Evolutionary conservation across 495 filamentous ascomycete species (phyloP).

Genomic region (Elasticomyces elasticus): DNA sequence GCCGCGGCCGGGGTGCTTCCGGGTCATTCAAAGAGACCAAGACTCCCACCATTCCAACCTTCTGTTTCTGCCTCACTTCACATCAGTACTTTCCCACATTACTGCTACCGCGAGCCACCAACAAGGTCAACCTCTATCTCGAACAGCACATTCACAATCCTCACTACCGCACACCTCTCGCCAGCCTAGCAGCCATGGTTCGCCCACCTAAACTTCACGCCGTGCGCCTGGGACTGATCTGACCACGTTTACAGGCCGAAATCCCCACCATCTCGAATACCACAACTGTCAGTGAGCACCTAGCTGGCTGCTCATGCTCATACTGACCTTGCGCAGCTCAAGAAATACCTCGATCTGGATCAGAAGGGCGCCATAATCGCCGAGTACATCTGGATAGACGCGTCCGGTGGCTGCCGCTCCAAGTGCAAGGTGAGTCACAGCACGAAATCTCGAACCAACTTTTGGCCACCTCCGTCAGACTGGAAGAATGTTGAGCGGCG

Average conservation of each 20-base stretch:
- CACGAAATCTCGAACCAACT: not conserved
- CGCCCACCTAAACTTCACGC: not conserved
- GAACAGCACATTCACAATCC: not conserved
- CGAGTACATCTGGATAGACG: constrained; percentile 98
- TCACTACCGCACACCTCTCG: not conserved
- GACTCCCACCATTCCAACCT: not conserved
- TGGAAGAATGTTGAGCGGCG: not conserved
- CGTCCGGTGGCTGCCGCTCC: constrained; percentile 63
- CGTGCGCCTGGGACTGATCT: not conserved
- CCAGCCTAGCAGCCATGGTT: not conserved
- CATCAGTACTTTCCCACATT: not conserved
- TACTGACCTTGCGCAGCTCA: constrained; percentile 48
- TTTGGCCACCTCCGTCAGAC: not conserved
- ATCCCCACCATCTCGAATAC: constrained; percentile 34
- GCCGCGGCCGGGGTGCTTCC: not conserved
- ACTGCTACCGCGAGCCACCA: not conserved
- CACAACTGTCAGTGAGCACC: constrained; percentile 27
- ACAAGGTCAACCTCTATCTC: not conserved
- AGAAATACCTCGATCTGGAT: constrained; percentile 83
- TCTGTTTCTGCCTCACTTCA: not conserved
- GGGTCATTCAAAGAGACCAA: not conserved
- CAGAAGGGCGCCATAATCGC: constrained; percentile 79
- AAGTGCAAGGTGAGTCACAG: constrained; percentile 74
- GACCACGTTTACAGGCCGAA: constrained; percentile 20
- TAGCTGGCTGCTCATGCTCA: not conserved